phyloP scores from a whole-genome alignment of 306 rosid genomes.

The Glycine soja region DNA sequence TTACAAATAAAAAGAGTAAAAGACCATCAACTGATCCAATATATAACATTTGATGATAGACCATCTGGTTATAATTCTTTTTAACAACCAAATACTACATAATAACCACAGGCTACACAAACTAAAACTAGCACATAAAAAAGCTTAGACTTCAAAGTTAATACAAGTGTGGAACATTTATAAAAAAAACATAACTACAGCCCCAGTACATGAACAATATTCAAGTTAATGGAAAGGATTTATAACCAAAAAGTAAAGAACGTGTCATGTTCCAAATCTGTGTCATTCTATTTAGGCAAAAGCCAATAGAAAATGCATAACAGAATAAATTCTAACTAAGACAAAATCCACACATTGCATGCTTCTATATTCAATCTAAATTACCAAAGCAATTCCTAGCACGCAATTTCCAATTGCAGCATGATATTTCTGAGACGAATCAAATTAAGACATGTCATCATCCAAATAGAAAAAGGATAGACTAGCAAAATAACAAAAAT shows the following conservation, averaged over 20 bases:
- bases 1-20: conserved; percentile 5
- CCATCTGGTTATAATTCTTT: conserved; percentile 3
- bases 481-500: not conserved
- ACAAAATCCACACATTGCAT: conserved; percentile 12
- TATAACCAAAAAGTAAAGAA: conserved; percentile 25
- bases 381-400: conserved; percentile 20
- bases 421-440: too few relatives aligned
- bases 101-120: not conserved
- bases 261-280: not conserved
- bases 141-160: too few relatives aligned
- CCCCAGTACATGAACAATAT: conserved; percentile 7
- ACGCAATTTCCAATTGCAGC: not conserved
- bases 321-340: not conserved
- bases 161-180: too few relatives aligned
- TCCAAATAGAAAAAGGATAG: conserved; percentile 2
- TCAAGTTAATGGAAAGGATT: conserved; percentile 29
- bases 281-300: not conserved
- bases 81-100: conserved; percentile 16
- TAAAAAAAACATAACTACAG: not conserved
- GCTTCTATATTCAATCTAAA: conserved; percentile 6
- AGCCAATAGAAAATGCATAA: conserved; percentile 14
- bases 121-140: not conserved
- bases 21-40: conserved; percentile 35
- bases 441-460: not conserved
- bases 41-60: conserved; percentile 16